Base-by-base conservation (phyloP, 257 asterid species). In the Gynochthodes officinalis region DNA sequence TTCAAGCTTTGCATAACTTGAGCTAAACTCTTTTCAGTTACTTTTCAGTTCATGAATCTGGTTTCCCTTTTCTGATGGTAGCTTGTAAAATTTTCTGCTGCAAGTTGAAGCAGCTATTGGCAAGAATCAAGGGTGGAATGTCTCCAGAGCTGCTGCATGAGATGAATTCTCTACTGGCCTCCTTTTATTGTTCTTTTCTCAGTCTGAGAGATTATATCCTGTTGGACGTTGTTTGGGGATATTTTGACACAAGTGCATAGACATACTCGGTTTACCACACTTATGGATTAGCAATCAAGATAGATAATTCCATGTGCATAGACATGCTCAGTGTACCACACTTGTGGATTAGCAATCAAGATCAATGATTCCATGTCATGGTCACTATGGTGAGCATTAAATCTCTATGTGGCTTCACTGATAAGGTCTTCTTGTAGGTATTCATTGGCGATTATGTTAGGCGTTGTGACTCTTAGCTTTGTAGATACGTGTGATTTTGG, bases 401-500 rank as follows among this genome's bases (percentile, higher is more conserved):
- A 72, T 52, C 61, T 60, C 49, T 19, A 12, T 18, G 32, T 28
- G n/a, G 57, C 28, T 74, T 30, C 73, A 0, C 60, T 39, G 1
- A 25, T 5, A 23, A 21, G 40, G 32, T 40, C 62, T 46, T 28
- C 40, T 67, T 64, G 66, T 57, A 64, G 53, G 72, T 49, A 44
- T 55, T 65, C 60, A 2, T 64, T 16, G 77, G 64, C 18, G 54
- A 14, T 40, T 50, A 55, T 35, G 14, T 1, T 75, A 9, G 63
- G 66, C 14, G 49, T 21, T 64, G 57, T 75, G 44, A 64, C 59
- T 67, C 33, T 21, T 27, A 32, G 59, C 25, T 61, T 57, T 75
- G 74, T 75, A 75, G 46, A 75, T 67, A 67, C n/a, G n/a, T 46
- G 54, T 40, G 54, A 2, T 44, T 43, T 58, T 58, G 66, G 12